Evolutionary conservation across 78 protist genomes (phyloP), one percentile per base, ranked within the genome.

Genomic region (Chrysochromulina parva): DNA sequence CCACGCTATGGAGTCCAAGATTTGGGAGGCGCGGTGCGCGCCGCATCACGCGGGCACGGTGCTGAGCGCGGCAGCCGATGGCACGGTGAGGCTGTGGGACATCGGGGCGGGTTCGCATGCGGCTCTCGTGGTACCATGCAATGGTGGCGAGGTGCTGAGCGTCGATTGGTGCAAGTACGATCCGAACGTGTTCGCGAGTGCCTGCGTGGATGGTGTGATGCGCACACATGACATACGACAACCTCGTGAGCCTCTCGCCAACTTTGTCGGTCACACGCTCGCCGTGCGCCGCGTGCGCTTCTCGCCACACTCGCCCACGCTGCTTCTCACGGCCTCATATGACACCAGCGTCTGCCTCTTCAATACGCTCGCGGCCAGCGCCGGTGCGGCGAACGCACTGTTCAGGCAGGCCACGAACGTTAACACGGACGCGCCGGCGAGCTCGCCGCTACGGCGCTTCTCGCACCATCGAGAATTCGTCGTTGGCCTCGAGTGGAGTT

Each of bases 51-150:
- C 96, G 16, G 91, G 76, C 69, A 57, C 22, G 20, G 96, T 91
- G 66, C 96, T 95, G 81, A 58, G 76, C 50, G 86, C 94, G 95
- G 58, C 95, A 94, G 97, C 96, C 60, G 97, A 96, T 73, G 85
- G 93, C 50, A 60, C 95, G 6, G 67, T 86, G 52, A 94, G 90
- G 87, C 74, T 96, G 26, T 96, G 96, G 96, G 95, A 94, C 88
- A 88, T 13, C 13, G 62, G 24, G 24, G 62, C 62, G 62, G 62
- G 62, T 13, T 7, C 13, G 62, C 13, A 38, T 38, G 38, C 38
- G 38, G 62, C 62, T 58, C 62, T 13, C 24, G 7, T 7, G 13
- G 7, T 7, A 0, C 62, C 62, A 58, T 58, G 24, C 24, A 58
- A 7, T 58, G 62, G 24, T 7, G 62, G 62, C 62, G 47, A 66